Evolutionary conservation across 2,329 filamentous ascomycete genomes (phyloP).

Genomic region (Pyrenochaeta sp.): DNA sequence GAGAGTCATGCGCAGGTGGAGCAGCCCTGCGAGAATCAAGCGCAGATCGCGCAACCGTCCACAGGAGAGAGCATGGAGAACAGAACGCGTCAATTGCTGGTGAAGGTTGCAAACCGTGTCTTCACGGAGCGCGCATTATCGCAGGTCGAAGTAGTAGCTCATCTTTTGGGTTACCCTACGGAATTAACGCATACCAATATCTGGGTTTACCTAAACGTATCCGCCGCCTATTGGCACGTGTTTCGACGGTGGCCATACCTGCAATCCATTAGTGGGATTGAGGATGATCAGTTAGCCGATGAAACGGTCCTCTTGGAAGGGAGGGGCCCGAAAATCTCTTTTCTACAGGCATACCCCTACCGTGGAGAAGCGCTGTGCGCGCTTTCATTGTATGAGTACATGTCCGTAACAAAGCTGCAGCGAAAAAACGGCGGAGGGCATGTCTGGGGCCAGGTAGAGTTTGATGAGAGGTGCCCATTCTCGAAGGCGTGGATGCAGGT

Average conservation of each 20-base stretch:
- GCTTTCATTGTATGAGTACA: neutral
- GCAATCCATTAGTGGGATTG: neutral
- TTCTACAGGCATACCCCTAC: neutral
- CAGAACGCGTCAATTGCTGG: neutral
- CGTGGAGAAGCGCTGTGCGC: neutral
- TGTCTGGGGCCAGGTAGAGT: neutral
- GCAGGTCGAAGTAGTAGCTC: conserved; percentile 1
- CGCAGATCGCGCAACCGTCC: too few species aligned
- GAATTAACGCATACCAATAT: neutral
- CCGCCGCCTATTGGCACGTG: neutral
- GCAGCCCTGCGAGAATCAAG: too few species aligned
- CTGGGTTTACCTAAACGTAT: neutral
- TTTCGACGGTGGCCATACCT: neutral
- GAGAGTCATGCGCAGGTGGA: too few species aligned
- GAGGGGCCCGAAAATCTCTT: neutral
- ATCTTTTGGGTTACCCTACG: neutral
- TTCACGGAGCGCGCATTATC: conserved; percentile 2
- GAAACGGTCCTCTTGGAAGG: neutral
- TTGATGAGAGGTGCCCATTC: neutral
- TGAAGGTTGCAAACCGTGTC: neutral
- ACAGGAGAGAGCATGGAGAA: neutral
- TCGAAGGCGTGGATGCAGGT: conserved; percentile 2
- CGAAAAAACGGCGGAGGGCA: neutral
- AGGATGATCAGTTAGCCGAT: neutral
- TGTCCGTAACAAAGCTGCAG: neutral